phyloP scores from a whole-genome alignment of 805 yeast species.

The Wickerhamiella spandovensis region DNA sequence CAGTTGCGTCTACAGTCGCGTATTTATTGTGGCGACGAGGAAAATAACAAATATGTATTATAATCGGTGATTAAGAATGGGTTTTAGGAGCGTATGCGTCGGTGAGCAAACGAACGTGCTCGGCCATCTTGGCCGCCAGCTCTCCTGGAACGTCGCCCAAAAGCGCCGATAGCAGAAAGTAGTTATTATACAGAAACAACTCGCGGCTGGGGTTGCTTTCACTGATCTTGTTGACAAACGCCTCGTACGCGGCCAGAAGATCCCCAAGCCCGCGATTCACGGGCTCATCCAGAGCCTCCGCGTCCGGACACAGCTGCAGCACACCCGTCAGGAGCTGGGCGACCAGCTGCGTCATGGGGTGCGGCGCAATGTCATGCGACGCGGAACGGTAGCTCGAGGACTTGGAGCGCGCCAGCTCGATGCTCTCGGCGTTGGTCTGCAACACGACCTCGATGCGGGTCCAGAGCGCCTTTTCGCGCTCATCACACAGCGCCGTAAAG shows the following conservation, averaged over 20 bases:
- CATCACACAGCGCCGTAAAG: conserved; percentile 54
- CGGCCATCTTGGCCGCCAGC: conserved; percentile 31
- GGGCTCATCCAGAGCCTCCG: conserved; percentile 45
- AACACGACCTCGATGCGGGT: conserved; percentile 68
- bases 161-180: conserved; percentile 47
- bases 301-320: conserved; percentile 36
- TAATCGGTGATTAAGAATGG: too few relatives aligned
- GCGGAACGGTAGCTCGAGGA: conserved; percentile 12
- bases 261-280: conserved; percentile 54
- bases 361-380: conserved; percentile 27
- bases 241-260: conserved; percentile 69
- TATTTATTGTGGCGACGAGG: conserved; percentile 1
- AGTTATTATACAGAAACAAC: conserved; percentile 60
- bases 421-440: conserved; percentile 62
- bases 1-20: conserved; percentile 6
- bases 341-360: conserved; percentile 65
- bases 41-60: too few relatives aligned
- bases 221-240: conserved; percentile 57
- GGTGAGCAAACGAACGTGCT: conserved; percentile 33
- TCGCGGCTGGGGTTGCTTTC: conserved; percentile 36
- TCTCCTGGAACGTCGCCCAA: conserved; percentile 33
- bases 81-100: conserved; percentile 28
- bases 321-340: conserved; percentile 61
- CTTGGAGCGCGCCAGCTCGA: conserved; percentile 40
- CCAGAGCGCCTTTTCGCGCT: conserved; percentile 62